Base-by-base conservation (phyloP, 257 asterid species). In the Hygrophila difformis region DNA sequence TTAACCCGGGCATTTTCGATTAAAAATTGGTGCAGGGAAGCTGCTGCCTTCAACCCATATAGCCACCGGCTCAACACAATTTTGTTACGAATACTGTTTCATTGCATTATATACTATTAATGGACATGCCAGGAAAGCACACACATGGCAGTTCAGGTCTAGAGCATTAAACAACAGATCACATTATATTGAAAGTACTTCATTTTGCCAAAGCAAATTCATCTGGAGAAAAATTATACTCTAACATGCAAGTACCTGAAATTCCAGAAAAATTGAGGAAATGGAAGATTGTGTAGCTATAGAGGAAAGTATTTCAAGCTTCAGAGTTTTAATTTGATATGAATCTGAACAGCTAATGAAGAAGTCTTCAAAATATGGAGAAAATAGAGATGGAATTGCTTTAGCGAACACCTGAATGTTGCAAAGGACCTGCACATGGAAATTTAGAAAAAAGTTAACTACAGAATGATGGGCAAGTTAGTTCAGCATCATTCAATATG, bases 371-470 rank as follows among this genome's bases (percentile, higher is more conserved):
- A 73, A 80, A 64, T 82, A 71, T 17, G 79, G 76, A 62, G 59
- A 68, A 71, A 91, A 86, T 51, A 78, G 68, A 64, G 77, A 75
- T 60, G 94, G 93, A 81, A 82, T 64, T 62, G 82, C 92, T 74
- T 80, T 91, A 24, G 87, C 78, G 49, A 91, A 86, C 56, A 82
- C 95, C 77, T 82, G 96, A 62, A 91, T 78, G 69, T 91, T 82
- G 83, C 93, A 79, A 48, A 91, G 93, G 45, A 86, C 85, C 98
- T 91, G 76, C 68, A 68, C 12, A 64, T 55, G 37, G 61, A 59
- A 61, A 33, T 33, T 33, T 33, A 4, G 37, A 29, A 5, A n/a
- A 49, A 31, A 44, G 56, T 39, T 35, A 19, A 34, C 34, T 22
- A 35, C 54, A 21, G 36, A 31, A 14, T 61, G 44, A 36, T 42